phyloP scores from a whole-genome alignment of 352 stramenopile species.

The Phytophthora constricta region DNA sequence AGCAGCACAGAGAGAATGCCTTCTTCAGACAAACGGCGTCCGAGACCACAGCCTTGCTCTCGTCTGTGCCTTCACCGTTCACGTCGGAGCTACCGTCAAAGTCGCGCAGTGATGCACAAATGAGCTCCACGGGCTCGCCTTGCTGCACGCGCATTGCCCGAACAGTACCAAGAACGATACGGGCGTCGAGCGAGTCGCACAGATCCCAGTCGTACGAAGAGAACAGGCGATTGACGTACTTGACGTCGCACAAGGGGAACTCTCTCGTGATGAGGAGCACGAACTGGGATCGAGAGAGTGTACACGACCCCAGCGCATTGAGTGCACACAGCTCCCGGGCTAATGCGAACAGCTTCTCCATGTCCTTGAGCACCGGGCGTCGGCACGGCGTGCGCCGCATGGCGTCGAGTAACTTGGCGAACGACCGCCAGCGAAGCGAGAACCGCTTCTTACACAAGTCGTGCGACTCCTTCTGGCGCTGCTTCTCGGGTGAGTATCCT shows the following conservation, averaged over 20 bases:
- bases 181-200: conserved; percentile 56
- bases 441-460: conserved; percentile 48
- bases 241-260: conserved; percentile 51
- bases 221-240: conserved; percentile 61
- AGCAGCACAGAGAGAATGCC: conserved; percentile 49
- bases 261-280: conserved; percentile 52
- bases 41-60: conserved; percentile 17
- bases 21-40: conserved; percentile 9
- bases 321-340: conserved; percentile 57
- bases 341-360: conserved; percentile 65
- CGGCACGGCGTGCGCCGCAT: conserved; percentile 67
- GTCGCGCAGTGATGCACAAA: conserved; percentile 50
- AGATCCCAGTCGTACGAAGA: conserved; percentile 67
- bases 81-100: conserved; percentile 46
- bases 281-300: conserved; percentile 53
- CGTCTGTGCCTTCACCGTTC: conserved; percentile 16
- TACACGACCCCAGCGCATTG: conserved; percentile 45
- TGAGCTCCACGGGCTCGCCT: conserved; percentile 54
- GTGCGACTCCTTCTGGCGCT: conserved; percentile 42
- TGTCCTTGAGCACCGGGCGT: conserved; percentile 65
- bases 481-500: conserved; percentile 47
- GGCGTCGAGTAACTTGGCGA: conserved; percentile 51
- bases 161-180: conserved; percentile 58
- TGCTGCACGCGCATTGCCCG: conserved; percentile 67
- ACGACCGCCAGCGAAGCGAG: conserved; percentile 53